phyloP scores from a whole-genome alignment of 352 stramenopile genomes.

The Phytophthora chlamydospora region DNA sequence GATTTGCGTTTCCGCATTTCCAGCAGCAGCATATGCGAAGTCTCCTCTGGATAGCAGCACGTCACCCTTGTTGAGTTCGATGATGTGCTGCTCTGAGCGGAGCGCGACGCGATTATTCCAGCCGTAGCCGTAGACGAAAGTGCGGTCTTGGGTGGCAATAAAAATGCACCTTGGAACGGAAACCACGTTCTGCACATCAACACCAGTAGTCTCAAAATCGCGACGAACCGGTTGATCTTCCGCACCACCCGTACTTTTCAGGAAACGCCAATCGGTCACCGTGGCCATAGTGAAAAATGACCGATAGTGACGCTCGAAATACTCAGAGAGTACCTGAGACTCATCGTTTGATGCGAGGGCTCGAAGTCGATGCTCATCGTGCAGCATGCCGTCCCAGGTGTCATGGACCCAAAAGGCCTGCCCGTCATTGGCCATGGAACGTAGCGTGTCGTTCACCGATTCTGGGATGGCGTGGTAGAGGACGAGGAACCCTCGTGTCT shows the following conservation, averaged over 20 bases:
- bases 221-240: neutral
- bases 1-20: constrained; percentile 2
- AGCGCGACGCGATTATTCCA: constrained; percentile 10
- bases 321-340: neutral
- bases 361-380: constrained; percentile 1
- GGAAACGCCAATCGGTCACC: neutral
- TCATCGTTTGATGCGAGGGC: neutral
- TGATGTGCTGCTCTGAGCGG: neutral
- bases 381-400: neutral
- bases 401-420: neutral
- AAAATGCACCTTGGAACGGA: neutral
- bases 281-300: constrained; percentile 1
- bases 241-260: neutral
- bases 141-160: constrained; percentile 3
- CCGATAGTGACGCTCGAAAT: constrained; percentile 1
- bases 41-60: constrained; percentile 7
- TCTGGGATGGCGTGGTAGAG: neutral
- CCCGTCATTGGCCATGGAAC: neutral
- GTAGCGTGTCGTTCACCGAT: neutral
- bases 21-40: neutral
- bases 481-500: neutral
- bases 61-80: constrained; percentile 8
- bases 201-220: neutral
- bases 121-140: constrained; percentile 1
- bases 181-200: neutral